Evolutionary conservation across 345 rosid genomes (phyloP).

Genomic region (Punica granatum): DNA sequence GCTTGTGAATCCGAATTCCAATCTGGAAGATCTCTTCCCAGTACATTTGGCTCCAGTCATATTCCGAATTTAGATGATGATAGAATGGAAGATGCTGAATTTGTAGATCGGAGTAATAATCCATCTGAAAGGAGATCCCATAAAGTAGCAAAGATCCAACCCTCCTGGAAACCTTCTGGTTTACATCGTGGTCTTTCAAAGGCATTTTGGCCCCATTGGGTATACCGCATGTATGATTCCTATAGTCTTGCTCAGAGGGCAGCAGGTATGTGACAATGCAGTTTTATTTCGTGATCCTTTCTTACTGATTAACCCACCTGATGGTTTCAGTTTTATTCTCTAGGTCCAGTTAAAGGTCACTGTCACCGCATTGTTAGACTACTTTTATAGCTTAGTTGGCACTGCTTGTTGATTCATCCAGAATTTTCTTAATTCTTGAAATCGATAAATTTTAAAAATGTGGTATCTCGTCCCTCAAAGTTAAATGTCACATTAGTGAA

Average conservation of each 20-base stretch:
- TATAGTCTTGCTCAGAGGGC: conserved; percentile 78
- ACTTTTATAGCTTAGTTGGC: no score
- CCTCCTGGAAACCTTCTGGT: conserved; percentile 18
- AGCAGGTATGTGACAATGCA: conserved; percentile 48
- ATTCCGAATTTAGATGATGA: conserved; percentile 19
- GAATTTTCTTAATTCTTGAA: no score
- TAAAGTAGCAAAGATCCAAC: conserved; percentile 26
- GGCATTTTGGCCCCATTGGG: conserved; percentile 92
- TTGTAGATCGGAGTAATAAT: conserved; percentile 21
- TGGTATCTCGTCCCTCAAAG: no score
- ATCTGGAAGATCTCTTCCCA: conserved; percentile 14
- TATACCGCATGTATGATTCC: conserved; percentile 75
- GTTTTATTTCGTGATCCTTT: neutral
- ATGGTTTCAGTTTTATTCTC: neutral
- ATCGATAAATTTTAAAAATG: no score
- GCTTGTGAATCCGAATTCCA: conserved; percentile 25
- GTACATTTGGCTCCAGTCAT: neutral
- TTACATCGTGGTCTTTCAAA: conserved; percentile 38
- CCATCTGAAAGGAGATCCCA: conserved; percentile 21
- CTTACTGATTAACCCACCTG: neutral
- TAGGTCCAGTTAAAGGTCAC: no score
- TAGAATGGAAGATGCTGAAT: conserved; percentile 16
- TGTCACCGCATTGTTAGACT: no score
- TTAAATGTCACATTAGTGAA: no score
- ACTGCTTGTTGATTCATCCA: no score